Base-by-base conservation (phyloP, 2,329 filamentous ascomycete genomes). In the Celoporthe dispersa region DNA sequence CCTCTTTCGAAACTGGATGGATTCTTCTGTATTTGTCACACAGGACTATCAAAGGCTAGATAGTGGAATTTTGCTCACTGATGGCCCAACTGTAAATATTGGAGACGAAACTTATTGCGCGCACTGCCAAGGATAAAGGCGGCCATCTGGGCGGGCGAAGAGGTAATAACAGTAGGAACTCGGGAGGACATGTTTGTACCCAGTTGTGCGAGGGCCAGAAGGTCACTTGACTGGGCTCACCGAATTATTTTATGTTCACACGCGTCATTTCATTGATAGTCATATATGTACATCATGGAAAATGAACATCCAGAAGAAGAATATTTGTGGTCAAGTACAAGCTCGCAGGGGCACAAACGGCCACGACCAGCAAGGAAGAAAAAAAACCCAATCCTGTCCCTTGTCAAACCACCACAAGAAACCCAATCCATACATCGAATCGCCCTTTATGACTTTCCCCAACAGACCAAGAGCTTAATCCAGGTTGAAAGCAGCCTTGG, bases 401-500 rank as follows among this genome's bases (percentile, higher is more conserved):
- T 35, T 33, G 16, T 14, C 11, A 44, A 63, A 8, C 35, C 37
- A 44, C n/a, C 12, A 3, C 35, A 14, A 63, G 59, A 16, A 9
- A 22, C 57, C 12, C 25, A 31, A n/a, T 35, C 19, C 31, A n/a
- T 22, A n/a, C 25, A 9, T 37, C 57, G 6, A 60, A 33, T 22
- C 11, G 31, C 33, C 9, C 14, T n/a, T 2, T 9, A 19, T 22
- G 16, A 7, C 41, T 2, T 22, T 48, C 6, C 11, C 57, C 9
- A n/a, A 7, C 8, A n/a, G 5, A 22, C n/a, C 19, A 60, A 22
- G 19, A 60, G 31, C 41, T 31, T 35, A 64, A 22, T 3, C 16
- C 39, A 64, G 62, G 62, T 33, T 48, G 75, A 88, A 86, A 0
- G 83, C 85, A 55, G 72, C 51, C 81, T 87, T 86, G 1, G 86